Percentiles rank a stretch among this genome's conserved stretches.
phyloP scores from a whole-genome alignment of 2,329 filamentous ascomycete genomes.

The Fusarium sp. region DNA sequence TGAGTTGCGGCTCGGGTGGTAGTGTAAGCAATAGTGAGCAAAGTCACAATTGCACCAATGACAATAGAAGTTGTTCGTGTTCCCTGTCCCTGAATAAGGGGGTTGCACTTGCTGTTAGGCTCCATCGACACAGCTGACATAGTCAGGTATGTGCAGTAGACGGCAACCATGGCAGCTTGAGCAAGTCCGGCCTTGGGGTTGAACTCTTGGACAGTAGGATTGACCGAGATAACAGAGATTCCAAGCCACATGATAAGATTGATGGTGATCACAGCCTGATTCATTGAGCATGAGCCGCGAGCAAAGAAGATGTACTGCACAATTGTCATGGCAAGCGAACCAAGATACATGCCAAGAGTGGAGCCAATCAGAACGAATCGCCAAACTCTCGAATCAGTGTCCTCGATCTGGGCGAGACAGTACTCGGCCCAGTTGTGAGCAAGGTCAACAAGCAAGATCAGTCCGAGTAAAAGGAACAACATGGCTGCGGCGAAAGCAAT shows the following conservation, averaged over 20 bases:
- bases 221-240: conserved; percentile 87
- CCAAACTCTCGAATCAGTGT: conserved; percentile 87
- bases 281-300: conserved; percentile 85
- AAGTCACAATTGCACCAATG: conserved; percentile 93
- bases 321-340: conserved; percentile 92
- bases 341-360: conserved; percentile 92
- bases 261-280: conserved; percentile 94
- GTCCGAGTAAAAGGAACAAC: conserved; percentile 90
- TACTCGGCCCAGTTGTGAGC: conserved; percentile 98
- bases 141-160: conserved; percentile 98
- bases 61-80: conserved; percentile 92
- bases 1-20: conserved; percentile 96
- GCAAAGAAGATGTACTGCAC: conserved; percentile 99
- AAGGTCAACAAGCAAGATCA: conserved; percentile 93
- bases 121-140: conserved; percentile 99
- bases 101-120: conserved; percentile 95
- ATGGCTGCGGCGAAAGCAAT: conserved; percentile 89
- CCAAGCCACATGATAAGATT: conserved; percentile 87
- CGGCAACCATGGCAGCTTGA: conserved; percentile 96
- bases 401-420: conserved; percentile 92
- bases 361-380: conserved; percentile 89
- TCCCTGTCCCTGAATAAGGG: conserved; percentile 84
- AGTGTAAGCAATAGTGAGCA: conserved; percentile 97
- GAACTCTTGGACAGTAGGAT: conserved; percentile 88
- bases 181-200: conserved; percentile 95